Evolutionary conservation across 1,284 basidiomycete genomes (phyloP).

Genomic region (Jaminaea rosea): DNA sequence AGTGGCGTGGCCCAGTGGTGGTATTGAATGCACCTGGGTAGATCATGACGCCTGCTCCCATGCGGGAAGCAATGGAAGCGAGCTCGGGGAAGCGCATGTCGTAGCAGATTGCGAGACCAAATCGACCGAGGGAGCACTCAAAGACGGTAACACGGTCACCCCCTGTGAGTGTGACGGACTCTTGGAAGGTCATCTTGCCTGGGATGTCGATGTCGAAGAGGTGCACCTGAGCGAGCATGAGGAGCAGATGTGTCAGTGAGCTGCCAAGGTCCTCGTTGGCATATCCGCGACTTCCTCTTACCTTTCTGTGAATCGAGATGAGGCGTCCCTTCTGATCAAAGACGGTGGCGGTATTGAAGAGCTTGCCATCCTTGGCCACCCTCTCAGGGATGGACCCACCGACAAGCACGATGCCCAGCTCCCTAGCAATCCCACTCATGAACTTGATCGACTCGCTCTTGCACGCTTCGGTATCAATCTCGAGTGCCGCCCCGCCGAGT

Average conservation of each 20-base stretch:
- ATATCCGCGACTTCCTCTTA: too few relatives aligned
- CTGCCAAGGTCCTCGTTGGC: too few relatives aligned
- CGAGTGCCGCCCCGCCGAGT: constrained; percentile 49
- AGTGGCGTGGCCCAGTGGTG: constrained; percentile 91
- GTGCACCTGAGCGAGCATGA: constrained; percentile 86
- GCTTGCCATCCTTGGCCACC: constrained; percentile 28
- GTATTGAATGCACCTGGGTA: constrained; percentile 55
- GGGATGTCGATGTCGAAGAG: constrained; percentile 98
- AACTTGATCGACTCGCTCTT: constrained; percentile 69
- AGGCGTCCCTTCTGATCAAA: constrained; percentile 82
- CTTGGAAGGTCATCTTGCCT: constrained; percentile 94
- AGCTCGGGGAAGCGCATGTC: constrained; percentile 82
- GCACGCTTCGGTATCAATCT: constrained; percentile 52
- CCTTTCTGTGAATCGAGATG: too few relatives aligned
- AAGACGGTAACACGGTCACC: constrained; percentile 72
- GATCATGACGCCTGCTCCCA: constrained; percentile 78
- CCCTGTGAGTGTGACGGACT: constrained; percentile 82
- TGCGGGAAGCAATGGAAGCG: constrained; percentile 76
- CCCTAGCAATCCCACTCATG: constrained; percentile 72
- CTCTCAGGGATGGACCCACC: constrained; percentile 58
- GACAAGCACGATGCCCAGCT: constrained; percentile 75
- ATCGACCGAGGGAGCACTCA: constrained; percentile 77
- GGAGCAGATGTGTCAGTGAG: constrained; percentile 76
- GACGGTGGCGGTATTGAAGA: constrained; percentile 51
- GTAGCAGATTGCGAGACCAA: constrained; percentile 79